phyloP scores from a whole-genome alignment of 345 rosid species.

The Excoecaria agallocha region DNA sequence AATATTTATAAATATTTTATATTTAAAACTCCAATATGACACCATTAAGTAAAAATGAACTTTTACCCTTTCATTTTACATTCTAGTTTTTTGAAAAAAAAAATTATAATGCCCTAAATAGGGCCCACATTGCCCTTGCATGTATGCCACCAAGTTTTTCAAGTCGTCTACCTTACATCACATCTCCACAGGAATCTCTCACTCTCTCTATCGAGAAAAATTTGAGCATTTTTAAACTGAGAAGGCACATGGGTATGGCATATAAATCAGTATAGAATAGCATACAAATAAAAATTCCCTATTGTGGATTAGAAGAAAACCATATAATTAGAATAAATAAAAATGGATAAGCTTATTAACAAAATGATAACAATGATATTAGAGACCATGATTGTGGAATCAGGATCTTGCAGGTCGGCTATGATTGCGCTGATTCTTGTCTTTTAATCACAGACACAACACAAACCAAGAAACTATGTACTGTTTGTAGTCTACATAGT shows the following conservation, averaged over 20 bases:
- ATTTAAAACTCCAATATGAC: too few species aligned
- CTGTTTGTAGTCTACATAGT: background rate
- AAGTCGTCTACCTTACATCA: constrained; percentile 26
- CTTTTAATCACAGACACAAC: constrained; percentile 53
- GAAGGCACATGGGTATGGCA: constrained; percentile 38
- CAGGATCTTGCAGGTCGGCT: constrained; percentile 65
- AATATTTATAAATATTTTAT: too few species aligned
- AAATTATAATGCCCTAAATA: too few species aligned
- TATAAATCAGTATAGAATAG: constrained; percentile 10
- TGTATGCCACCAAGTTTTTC: constrained; percentile 17
- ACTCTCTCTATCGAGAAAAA: background rate
- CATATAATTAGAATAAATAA: background rate
- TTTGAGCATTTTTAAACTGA: constrained; percentile 20
- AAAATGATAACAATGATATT: constrained; percentile 21
- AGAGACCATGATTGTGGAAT: constrained; percentile 51
- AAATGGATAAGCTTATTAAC: constrained; percentile 13
- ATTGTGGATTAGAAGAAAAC: constrained; percentile 4
- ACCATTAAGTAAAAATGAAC: too few species aligned
- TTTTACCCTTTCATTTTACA: too few species aligned
- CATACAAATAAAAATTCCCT: constrained; percentile 24
- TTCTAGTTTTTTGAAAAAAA: too few species aligned
- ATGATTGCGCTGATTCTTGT: constrained; percentile 59
- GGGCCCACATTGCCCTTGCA: constrained; percentile 18
- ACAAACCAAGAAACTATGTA: constrained; percentile 39
- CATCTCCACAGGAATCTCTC: constrained; percentile 3